Base-by-base conservation (phyloP, 192 early-diverging fungal species). In the Spizellomyces punctatus region DNA sequence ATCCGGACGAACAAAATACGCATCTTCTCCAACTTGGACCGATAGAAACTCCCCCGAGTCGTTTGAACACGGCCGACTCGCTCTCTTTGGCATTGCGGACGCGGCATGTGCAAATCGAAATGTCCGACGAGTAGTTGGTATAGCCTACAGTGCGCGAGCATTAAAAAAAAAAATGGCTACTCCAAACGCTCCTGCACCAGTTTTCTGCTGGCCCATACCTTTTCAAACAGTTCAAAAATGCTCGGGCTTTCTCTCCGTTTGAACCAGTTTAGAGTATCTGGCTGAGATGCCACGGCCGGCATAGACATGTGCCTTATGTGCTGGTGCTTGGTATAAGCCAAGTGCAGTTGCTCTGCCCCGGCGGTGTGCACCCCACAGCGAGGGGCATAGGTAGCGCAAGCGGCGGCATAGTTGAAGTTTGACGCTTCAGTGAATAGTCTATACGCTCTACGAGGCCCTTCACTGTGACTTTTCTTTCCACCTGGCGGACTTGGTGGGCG, bases 1-100 rank as follows among this genome's bases (percentile, higher is more conserved):
- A 73, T 99, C 95, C 21, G 86, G 72, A 63, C 95, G 85, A 58
- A 81, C 75, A 73, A 99, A 99, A 75, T 93, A 99, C 6, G 95
- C 92, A 75, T 99, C 97, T 79, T 99, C 95, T 36, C 97, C 97
- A 41, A 91, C 91, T 69, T 81, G 83, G 10, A 84, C 77, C 16
- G 77, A 79, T 5, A 81, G 57, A 42, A 69, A 77, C 0, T 73
- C 48, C 41, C 65, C 68, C 42, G 36, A 46, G 16, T 16, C 46
- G 2, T 49, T 17, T 27, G 58, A 19, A 21, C 9, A 22, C n/a
- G 12, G 44, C 50, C 56, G 50, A 68, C 74, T 56, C 42, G 61
- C 16, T 70, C 76, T 61, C 73, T 80, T 81, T 78, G 89, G 85
- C 36, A 86, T 83, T 16, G 84, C 89, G 0, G 85, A 81, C 0